Evolutionary conservation across 768 basidiomycete species (phyloP), one percentile per base, ranked within the genome.

Genomic region (Austroboletus eburneus): DNA sequence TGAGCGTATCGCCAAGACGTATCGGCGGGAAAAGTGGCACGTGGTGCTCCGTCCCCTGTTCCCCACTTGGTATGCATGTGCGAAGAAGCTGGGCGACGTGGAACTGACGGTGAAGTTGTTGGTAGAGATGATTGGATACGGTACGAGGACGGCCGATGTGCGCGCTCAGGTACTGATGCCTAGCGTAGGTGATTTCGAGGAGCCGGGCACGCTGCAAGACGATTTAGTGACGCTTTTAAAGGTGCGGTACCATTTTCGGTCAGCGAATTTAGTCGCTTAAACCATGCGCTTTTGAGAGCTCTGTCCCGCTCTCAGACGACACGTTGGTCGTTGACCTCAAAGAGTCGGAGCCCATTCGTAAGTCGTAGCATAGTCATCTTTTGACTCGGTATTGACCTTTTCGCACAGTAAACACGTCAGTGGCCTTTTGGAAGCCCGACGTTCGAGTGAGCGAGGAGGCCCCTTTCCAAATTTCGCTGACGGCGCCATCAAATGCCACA

Each of bases 1-100:
- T 63, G 94, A 95, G 60, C 82, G 93, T 13, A 95, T 97, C 49
- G 85, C 87, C 1, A 86, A 81, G 62, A 87, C 84, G 0, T 97
- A 96, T 60, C 80, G 87, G n/a, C 73, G 79, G 42, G 93, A 97
- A 63, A 73, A 77, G 41, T 98, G 93, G 93, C 70, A 72, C 9
- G 61, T 76, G 0, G 77, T 96, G 69, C 74, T 95, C 14, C 74
- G 75, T 39, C 81, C 89, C 8, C 77, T 96, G 10, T 72, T 94
- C 36, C 70, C 73, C 30, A 81, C 82, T 29, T 92, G 90, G 88
- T 89, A 89, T 66, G 73, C 81, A 3, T 94, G 89, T 62, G 87
- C 88, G 1, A 83, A 85, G 62, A 78, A 78, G 56, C 72, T 90
- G 2, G 86, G 81, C 0, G 84, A 91, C 55, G 79, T 88, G 17